These are phyloP conservation scores for Salvia rosmarinus DNA, from an alignment of 257 asterid species.

Conservation along the genomic window DNA sequence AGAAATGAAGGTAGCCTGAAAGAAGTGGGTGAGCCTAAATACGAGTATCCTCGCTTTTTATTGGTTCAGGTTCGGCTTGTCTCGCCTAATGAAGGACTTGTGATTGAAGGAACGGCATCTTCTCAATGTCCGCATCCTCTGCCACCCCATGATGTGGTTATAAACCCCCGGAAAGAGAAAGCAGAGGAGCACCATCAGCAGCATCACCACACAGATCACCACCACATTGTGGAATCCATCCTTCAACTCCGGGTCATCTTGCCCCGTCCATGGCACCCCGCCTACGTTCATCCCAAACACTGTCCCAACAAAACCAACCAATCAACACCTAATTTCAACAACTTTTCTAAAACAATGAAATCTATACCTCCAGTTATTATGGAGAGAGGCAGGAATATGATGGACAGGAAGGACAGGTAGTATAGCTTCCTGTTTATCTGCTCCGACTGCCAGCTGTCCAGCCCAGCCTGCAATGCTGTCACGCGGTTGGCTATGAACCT, in stretches of 20 bases:
- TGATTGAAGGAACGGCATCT: conserved; percentile 63
- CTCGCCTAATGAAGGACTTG: conserved; percentile 57
- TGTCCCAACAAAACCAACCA: conserved; percentile 15
- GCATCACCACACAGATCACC: conserved; percentile 57
- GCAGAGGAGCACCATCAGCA: conserved; percentile 66
- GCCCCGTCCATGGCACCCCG: conserved; percentile 97
- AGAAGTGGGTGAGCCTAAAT: too few species aligned
- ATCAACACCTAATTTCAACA: too few species aligned
- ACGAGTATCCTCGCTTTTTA: conserved; percentile 60
- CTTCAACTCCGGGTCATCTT: conserved; percentile 57
- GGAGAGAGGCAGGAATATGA: conserved; percentile 88
- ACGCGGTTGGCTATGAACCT: conserved; percentile 91
- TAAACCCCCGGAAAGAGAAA: conserved; percentile 77
- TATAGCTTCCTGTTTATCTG: conserved; percentile 86
- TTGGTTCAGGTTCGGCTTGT: too few species aligned
- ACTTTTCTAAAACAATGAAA: too few species aligned
- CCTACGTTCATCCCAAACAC: conserved; percentile 99
- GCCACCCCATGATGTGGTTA: conserved; percentile 60
- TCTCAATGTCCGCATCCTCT: conserved; percentile 45
- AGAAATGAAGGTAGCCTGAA: too few species aligned
- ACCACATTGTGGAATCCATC: conserved; percentile 84
- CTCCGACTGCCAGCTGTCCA: conserved; percentile 97
- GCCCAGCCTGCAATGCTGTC: conserved; percentile 90
- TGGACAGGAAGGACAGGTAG: conserved; percentile 93
- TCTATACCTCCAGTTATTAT: conserved; percentile 80